Conservation (phyloP, 2,329 filamentous ascomycete genomes). For the Rutstroemia sp. region DNA sequence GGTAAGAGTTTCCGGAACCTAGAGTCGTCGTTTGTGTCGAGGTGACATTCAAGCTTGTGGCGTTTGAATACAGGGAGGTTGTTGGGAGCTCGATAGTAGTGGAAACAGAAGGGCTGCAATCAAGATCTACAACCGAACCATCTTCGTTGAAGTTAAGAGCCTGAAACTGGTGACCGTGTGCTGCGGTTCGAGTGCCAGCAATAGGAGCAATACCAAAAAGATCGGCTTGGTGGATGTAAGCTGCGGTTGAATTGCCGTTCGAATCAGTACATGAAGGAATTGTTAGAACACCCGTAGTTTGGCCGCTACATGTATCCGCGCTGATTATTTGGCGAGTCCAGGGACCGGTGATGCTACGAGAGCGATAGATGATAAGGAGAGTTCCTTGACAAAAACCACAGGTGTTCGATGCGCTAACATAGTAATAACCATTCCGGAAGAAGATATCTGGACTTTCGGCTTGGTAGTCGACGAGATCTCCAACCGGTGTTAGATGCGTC, state of each 20-base stretch:
- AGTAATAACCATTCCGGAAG: constrained; percentile 20
- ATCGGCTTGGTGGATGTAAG: constrained; percentile 21
- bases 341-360: constrained; percentile 14
- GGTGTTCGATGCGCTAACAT: constrained; percentile 21
- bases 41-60: not conserved
- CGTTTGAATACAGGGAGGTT: not conserved
- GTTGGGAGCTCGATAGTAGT: not conserved
- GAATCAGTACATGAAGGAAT: constrained; percentile 7
- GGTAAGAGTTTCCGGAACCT: constrained; percentile 12
- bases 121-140: not conserved
- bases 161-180: constrained; percentile 4
- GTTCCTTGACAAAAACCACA: constrained; percentile 23
- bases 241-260: not conserved
- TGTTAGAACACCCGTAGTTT: constrained; percentile 17
- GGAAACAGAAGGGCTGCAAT: not conserved
- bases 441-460: constrained; percentile 23
- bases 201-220: constrained; percentile 16
- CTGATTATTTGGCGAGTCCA: constrained; percentile 22
- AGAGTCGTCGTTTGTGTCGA: not conserved
- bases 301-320: constrained; percentile 20
- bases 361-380: constrained; percentile 18
- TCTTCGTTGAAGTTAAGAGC: constrained; percentile 2
- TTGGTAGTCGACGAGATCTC: constrained; percentile 19
- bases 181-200: constrained; percentile 7
- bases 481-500: not conserved